A percentile compares a stretch with the other conserved stretches of the same genome.
These are phyloP conservation scores for Syzygium grande DNA, from an alignment of 345 rosid species.

Conservation along the genomic window DNA sequence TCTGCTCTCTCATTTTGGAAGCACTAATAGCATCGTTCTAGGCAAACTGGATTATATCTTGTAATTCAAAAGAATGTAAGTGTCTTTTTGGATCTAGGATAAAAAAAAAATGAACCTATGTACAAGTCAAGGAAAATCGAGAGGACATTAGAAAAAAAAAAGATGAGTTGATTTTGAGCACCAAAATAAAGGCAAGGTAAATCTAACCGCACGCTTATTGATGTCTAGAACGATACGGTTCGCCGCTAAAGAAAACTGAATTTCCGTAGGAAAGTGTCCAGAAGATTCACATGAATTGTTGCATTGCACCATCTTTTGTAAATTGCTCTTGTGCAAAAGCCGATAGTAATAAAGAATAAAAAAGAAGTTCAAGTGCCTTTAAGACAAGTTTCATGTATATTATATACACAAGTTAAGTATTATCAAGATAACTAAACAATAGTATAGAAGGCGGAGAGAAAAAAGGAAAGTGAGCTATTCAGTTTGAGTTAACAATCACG, in stretches of 20 bases:
- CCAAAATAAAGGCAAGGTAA: not conserved
- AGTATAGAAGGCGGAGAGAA: no score
- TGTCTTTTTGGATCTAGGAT: slow-evolving; percentile 82
- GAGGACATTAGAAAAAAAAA: not conserved
- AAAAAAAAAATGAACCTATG: slow-evolving; percentile 77
- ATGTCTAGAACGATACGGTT: slow-evolving; percentile 80
- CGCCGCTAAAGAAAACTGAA: slow-evolving; percentile 82
- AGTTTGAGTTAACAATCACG: no score
- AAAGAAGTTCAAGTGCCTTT: not conserved
- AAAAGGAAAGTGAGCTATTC: no score
- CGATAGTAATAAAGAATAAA: not conserved
- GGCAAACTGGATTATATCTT: slow-evolving; percentile 93
- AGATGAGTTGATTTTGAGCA: not conserved
- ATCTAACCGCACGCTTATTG: slow-evolving; percentile 80
- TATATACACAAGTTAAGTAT: no score
- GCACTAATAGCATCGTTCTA: slow-evolving; percentile 84
- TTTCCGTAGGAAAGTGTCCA: slow-evolving; percentile 74
- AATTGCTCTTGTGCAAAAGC: slow-evolving; percentile 47
- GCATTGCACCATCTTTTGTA: slow-evolving; percentile 85
- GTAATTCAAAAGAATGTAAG: slow-evolving; percentile 75
- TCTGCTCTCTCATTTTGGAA: slow-evolving; percentile 87
- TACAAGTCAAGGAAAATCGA: not conserved
- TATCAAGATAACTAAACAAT: no score
- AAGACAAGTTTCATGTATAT: not conserved
- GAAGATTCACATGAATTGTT: slow-evolving; percentile 66